Percentiles rank a stretch among this genome's conserved stretches.
Evolutionary conservation across 2,329 filamentous ascomycete species (phyloP).

Genomic region (Tolypocladium album): DNA sequence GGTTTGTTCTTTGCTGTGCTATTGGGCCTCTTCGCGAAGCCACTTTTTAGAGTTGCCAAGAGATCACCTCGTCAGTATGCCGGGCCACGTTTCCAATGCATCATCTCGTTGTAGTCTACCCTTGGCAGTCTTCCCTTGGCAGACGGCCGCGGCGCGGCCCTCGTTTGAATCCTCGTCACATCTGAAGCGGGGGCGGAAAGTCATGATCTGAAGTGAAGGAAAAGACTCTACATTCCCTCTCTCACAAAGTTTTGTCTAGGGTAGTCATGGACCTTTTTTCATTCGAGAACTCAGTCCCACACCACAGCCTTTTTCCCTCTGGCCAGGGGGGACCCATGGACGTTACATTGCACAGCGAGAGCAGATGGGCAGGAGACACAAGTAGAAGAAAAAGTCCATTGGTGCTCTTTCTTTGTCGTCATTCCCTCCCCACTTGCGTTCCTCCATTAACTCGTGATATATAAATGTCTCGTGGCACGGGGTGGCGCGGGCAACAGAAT

Average conservation of each 20-base stretch:
- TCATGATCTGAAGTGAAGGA: background rate
- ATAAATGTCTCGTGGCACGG: background rate
- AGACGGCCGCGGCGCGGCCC: background rate
- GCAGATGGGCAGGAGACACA: background rate
- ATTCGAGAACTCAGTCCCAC: background rate
- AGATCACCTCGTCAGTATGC: no score
- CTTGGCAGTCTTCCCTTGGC: background rate
- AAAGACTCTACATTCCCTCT: background rate
- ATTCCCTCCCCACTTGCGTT: background rate
- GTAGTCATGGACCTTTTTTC: background rate
- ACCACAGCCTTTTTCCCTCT: background rate
- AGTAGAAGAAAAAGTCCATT: background rate
- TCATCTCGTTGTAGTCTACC: background rate
- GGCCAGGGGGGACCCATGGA: background rate
- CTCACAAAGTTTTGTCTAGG: background rate
- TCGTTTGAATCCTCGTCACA: no score
- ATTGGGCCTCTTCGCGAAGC: background rate
- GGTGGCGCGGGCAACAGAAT: background rate
- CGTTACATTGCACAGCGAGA: background rate
- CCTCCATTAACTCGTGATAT: conserved; percentile 1
- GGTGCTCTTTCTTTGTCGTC: background rate
- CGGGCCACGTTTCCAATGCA: background rate
- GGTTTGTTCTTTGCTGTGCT: background rate
- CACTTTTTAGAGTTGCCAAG: background rate
- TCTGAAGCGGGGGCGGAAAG: background rate